Conservation (phyloP, 2,329 filamentous ascomycete genomes). For the Penicillium polonicum region DNA sequence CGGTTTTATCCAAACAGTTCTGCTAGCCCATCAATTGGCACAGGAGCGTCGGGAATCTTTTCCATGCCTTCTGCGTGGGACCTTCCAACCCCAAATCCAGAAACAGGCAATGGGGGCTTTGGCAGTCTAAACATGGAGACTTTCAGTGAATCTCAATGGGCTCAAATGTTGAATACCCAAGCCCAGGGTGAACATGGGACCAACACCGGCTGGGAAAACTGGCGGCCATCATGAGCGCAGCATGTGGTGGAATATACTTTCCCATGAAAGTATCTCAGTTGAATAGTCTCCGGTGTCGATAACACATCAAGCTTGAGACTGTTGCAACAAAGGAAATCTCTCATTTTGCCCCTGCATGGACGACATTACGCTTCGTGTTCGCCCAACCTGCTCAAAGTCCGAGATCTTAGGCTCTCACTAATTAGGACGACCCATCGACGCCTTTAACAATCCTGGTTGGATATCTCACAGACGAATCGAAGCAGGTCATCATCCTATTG, state of each 20-base stretch:
- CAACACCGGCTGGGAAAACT: constrained; percentile 30
- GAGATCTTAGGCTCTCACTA: background rate
- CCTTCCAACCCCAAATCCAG: constrained; percentile 17
- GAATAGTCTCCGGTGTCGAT: background rate
- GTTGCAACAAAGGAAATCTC: background rate
- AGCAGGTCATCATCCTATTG: background rate
- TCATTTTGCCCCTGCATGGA: background rate
- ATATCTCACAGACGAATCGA: too few species aligned
- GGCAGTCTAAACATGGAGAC: constrained; percentile 25
- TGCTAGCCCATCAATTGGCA: constrained; percentile 16
- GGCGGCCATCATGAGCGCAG: constrained; percentile 21
- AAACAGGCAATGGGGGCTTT: constrained; percentile 19
- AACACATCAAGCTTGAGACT: background rate
- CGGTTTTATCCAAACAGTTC: constrained; percentile 19
- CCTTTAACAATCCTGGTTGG: background rate
- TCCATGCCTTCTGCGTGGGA: constrained; percentile 33
- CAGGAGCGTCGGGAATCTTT: constrained; percentile 26
- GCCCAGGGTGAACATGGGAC: constrained; percentile 24
- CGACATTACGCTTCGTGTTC: too few species aligned
- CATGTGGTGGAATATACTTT: background rate
- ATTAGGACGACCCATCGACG: background rate
- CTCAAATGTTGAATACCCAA: constrained; percentile 29
- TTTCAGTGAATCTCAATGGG: constrained; percentile 39
- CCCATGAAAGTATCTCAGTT: background rate
- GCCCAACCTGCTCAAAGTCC: too few species aligned